A percentile compares a stretch with the other conserved stretches of the same genome.
phyloP scores from a whole-genome alignment of 2,329 filamentous ascomycete species.

The Botryotinia convoluta region DNA sequence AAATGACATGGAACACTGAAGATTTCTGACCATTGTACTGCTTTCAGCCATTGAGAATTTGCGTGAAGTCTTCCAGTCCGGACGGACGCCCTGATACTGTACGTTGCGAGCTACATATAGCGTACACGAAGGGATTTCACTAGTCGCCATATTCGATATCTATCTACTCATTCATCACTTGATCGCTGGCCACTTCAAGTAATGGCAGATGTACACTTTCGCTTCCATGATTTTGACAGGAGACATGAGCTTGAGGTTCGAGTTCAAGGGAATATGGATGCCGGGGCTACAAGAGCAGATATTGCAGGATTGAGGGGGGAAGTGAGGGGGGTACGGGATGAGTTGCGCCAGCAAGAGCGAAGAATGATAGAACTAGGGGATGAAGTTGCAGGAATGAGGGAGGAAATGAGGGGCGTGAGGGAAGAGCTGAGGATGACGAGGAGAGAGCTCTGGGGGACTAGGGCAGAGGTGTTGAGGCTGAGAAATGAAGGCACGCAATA shows the following conservation, averaged over 20 bases:
- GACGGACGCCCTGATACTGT: not conserved
- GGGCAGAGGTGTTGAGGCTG: not conserved
- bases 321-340: not conserved
- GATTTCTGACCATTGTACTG: not conserved
- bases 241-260: not conserved
- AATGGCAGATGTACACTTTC: constrained; percentile 1
- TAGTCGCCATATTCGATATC: not conserved
- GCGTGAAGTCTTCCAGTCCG: not conserved
- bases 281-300: not conserved
- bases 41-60: not conserved
- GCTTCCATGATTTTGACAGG: not conserved
- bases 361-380: not conserved
- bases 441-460: not conserved
- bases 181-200: not conserved
- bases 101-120: not conserved
- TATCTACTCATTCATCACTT: not conserved
- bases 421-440: not conserved
- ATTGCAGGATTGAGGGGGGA: not conserved
- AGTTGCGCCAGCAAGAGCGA: not conserved
- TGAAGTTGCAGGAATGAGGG: not conserved
- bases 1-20: not conserved
- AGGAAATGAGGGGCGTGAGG: not conserved
- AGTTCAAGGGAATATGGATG: not conserved
- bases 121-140: not conserved
- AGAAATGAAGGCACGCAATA: not conserved